Evolutionary conservation across 306 rosid genomes (phyloP), one percentile per base, ranked within the genome.

Genomic region (Bauhinia variegata): DNA sequence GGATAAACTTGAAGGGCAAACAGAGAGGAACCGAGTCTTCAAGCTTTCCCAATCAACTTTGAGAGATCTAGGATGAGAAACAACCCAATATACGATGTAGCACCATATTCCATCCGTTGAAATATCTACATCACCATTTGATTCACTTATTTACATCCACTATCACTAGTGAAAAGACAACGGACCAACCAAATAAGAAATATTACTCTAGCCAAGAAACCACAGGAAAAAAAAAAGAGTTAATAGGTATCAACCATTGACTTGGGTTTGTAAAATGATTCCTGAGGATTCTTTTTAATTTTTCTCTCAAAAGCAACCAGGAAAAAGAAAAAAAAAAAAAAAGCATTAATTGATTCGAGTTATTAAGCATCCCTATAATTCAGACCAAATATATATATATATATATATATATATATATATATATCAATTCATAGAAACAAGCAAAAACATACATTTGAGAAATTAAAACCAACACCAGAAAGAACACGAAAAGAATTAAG

Each of bases 51-150:
- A 91, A 52, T 86, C 92, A 53, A 91, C 70, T 55, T 44, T 60
- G 38, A 73, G 76, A 0, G 86, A 66, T 33, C 53, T 54, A 16
- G 85, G 86, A 49, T 60, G 70, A 6, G 87, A 82, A 66, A 80
- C 82, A 65, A 91, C 92, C 97, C 97, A 91, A 54, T 64, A 72
- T 10, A 91, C 84, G 42, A 88, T 67, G 74, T 82, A 91, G 66
- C 97, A 88, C 97, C 97, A 91, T 63, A 85, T 86, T 77, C 92
- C 96, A 71, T 91, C 97, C 33, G 92, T 91, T 33, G 96, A 80
- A 69, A 86, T 72, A 82, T 91, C 97, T 91, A 67, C 79, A 72
- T 10, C 68, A 53, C 36, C 52, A 78, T 42, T 17, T 33, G 34
- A 73, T n/a, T 52, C 50, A 17, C 49, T 14, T 50, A 19, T 59